Percentiles rank a stretch among this genome's conserved stretches.
phyloP scores from a whole-genome alignment of 2,329 filamentous ascomycete species.

The Cladophialophora psammophila region DNA sequence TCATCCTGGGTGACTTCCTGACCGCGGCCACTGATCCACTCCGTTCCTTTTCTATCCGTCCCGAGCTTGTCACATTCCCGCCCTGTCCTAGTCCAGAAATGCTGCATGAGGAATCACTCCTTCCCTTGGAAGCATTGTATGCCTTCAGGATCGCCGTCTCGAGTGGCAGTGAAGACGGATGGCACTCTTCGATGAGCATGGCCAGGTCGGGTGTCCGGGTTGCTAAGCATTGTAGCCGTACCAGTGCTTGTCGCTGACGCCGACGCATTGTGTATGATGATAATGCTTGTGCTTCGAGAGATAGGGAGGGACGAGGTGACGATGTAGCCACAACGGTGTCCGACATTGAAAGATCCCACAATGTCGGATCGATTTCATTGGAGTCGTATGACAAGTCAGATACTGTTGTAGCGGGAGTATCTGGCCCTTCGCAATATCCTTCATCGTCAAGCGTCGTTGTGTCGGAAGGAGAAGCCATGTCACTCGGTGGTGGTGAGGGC shows the following conservation, averaged over 20 bases:
- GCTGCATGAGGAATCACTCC: constrained; percentile 31
- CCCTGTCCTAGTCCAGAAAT: constrained; percentile 14
- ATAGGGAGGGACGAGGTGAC: constrained; percentile 39
- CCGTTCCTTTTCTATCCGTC: constrained; percentile 38
- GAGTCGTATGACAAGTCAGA: constrained; percentile 34
- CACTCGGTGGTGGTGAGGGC: constrained; percentile 28
- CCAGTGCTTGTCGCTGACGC: constrained; percentile 39
- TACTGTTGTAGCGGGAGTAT: constrained; percentile 35
- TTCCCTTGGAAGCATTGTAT: constrained; percentile 24
- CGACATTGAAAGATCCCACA: constrained; percentile 40
- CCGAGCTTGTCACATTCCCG: constrained; percentile 12
- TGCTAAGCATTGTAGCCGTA: constrained; percentile 41
- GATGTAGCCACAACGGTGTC: constrained; percentile 38
- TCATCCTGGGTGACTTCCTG: constrained; percentile 36
- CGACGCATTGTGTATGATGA: constrained; percentile 39
- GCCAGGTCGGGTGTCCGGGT: constrained; percentile 39
- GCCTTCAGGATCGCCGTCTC: constrained; percentile 28
- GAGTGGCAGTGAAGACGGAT: constrained; percentile 40
- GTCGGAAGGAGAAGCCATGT: constrained; percentile 28
- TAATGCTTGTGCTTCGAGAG: constrained; percentile 40
- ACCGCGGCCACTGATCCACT: constrained; percentile 24
- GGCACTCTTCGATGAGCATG: constrained; percentile 43
- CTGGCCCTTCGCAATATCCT: constrained; percentile 39
- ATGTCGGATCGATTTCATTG: constrained; percentile 38
- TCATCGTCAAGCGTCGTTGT: constrained; percentile 33